Evolutionary conservation across 2,329 filamentous ascomycete genomes (phyloP).

Genomic region (Pseudogymnoascus sp.): DNA sequence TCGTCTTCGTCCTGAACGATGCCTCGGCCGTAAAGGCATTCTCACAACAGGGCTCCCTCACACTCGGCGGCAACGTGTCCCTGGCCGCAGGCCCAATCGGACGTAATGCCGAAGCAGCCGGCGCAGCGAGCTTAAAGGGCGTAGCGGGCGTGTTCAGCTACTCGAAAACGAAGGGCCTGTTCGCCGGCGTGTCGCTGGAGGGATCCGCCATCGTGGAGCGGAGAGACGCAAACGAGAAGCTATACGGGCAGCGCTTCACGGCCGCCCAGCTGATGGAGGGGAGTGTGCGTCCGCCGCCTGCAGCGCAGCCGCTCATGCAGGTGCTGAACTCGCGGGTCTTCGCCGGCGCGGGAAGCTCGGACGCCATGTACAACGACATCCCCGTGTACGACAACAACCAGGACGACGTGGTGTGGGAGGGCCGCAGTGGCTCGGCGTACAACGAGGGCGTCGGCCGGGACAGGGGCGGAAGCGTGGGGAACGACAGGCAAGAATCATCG

Average conservation of each 20-base stretch:
- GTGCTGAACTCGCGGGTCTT: constrained; percentile 82
- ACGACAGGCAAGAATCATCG: constrained; percentile 23
- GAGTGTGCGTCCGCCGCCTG: constrained; percentile 65
- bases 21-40: constrained; percentile 83
- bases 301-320: constrained; percentile 74
- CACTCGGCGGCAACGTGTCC: constrained; percentile 90
- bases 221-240: constrained; percentile 92
- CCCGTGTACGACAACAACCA: constrained; percentile 79
- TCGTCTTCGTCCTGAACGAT: constrained; percentile 98
- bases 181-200: constrained; percentile 90
- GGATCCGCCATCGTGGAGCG: constrained; percentile 89
- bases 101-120: constrained; percentile 90
- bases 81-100: constrained; percentile 91
- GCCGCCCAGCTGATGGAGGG: constrained; percentile 77
- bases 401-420: constrained; percentile 80
- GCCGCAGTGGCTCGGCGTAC: constrained; percentile 58
- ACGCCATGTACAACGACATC: constrained; percentile 84
- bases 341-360: constrained; percentile 48
- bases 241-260: constrained; percentile 77
- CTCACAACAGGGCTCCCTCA: constrained; percentile 83
- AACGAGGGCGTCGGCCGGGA: constrained; percentile 55
- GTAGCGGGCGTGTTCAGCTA: constrained; percentile 94
- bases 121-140: constrained; percentile 80
- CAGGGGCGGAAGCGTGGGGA: constrained; percentile 33
- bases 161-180: constrained; percentile 94